These are phyloP conservation scores for Colletotrichum noveboracense DNA, from an alignment of 2,329 filamentous ascomycete genomes.

Conservation along the genomic window DNA sequence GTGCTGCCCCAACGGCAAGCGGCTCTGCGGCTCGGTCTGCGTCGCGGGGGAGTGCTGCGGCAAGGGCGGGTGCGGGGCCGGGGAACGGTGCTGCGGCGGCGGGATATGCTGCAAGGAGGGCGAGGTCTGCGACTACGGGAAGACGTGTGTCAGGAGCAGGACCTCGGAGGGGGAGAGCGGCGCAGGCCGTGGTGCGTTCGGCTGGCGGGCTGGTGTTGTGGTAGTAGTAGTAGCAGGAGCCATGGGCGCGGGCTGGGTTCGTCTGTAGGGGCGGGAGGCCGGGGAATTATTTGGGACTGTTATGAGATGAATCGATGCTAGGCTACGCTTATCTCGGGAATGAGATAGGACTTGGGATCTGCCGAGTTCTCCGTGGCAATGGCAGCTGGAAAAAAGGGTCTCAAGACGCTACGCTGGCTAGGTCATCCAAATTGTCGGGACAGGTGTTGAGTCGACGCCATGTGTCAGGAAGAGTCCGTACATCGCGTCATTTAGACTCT, in stretches of 20 bases:
- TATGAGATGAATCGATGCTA: not conserved
- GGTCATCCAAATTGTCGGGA: not conserved
- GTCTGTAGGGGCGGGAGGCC: not conserved
- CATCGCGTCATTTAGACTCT: not conserved
- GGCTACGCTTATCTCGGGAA: not conserved
- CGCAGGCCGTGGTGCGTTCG: not conserved
- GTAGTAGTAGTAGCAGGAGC: not conserved
- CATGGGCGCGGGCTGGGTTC: not conserved
- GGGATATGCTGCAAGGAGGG: not conserved
- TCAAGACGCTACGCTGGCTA: not conserved
- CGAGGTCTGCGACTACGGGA: not conserved
- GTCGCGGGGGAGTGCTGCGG: constrained; percentile 9
- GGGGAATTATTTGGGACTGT: not conserved
- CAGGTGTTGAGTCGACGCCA: not conserved
- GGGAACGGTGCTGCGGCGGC: not conserved
- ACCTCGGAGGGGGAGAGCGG: not conserved
- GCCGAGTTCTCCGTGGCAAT: not conserved
- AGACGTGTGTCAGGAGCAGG: not conserved
- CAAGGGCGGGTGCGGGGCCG: not conserved
- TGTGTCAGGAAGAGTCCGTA: not conserved
- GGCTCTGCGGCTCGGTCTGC: not conserved
- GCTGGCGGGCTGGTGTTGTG: not conserved
- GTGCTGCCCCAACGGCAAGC: not conserved
- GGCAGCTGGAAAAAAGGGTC: not conserved
- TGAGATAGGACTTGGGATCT: not conserved